Conservation (phyloP, 192 early-diverging fungal species). For the Coemansia aciculifera region DNA sequence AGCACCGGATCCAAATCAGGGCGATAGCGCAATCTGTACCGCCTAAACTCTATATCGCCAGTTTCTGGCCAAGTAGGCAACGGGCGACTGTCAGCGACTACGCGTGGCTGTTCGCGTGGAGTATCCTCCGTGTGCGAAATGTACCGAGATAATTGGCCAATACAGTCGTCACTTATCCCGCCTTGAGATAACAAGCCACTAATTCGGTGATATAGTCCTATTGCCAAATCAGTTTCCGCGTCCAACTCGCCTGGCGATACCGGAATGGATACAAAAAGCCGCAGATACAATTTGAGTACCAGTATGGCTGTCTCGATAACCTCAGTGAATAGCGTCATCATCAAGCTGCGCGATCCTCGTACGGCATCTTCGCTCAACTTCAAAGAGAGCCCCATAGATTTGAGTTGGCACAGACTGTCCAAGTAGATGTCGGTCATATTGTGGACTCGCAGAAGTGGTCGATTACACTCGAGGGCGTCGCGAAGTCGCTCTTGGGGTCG, state of each 20-base stretch:
- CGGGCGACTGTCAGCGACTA: constrained; percentile 58
- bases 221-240: background rate
- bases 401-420: background rate
- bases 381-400: too few relatives aligned
- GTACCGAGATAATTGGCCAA: background rate
- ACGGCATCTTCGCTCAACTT: background rate
- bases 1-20: constrained; percentile 9
- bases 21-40: constrained; percentile 22
- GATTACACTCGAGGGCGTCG: background rate
- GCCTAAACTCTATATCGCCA: constrained; percentile 64
- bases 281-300: constrained; percentile 5
- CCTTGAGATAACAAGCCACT: background rate
- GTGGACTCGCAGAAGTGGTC: constrained; percentile 17
- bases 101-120: constrained; percentile 58
- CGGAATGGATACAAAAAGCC: background rate
- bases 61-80: constrained; percentile 60
- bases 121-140: background rate
- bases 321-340: background rate
- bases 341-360: background rate
- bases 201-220: background rate
- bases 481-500: background rate
- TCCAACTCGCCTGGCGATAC: constrained; percentile 16
- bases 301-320: background rate
- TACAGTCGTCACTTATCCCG: background rate
- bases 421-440: background rate